Evolutionary conservation across 2,329 filamentous ascomycete species (phyloP), one percentile per base, ranked within the genome.

Genomic region (Cercospora sp.): DNA sequence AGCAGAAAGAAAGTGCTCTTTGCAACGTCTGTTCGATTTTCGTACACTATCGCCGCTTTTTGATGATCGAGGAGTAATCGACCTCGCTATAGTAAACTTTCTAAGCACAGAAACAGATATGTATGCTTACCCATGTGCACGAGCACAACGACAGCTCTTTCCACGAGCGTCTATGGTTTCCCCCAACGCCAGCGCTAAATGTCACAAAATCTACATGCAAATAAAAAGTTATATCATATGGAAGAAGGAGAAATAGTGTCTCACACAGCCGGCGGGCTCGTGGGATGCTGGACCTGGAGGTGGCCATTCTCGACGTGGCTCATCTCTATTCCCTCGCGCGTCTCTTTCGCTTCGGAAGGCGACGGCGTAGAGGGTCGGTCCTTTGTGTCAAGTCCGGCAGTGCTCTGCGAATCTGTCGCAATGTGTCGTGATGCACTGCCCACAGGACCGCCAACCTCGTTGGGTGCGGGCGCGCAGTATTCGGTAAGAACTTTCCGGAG

Each of bases 401-500:
- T 58, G 16, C 53, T 30, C n/a, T 20, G 23, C 20, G 36, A 61
- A 10, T 45, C 36, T 9, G 31, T 16, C 8, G 20, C 7, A 16
- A 28, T n/a, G 13, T 45, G 59, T 30, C 20, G 31, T 10, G 33
- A 16, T 42, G 31, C 13, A 28, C 12, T 28, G 5, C 20, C 33
- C 23, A n/a, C 59, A n/a, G n/a, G 13, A 20, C 9, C 23, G 36
- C 13, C 16, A 5, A 13, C 13, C 10, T 28, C 26, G 1, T n/a
- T 26, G 26, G 61, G 48, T 23, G 62, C 31, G 28, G 65, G 63
- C n/a, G 66, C 63, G 77, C 93, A 94, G 76, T 93, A 88, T 63
- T 85, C 93, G 76, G 90, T 92, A 12, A 96, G 83, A 0, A 96
- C 92, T 74, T 94, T 90, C 78, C 96, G 96, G 66, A 97, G 83